These are phyloP conservation scores for Leccinum pseudoinsigne DNA, from an alignment of 1,284 basidiomycete genomes.

Conservation along the genomic window DNA sequence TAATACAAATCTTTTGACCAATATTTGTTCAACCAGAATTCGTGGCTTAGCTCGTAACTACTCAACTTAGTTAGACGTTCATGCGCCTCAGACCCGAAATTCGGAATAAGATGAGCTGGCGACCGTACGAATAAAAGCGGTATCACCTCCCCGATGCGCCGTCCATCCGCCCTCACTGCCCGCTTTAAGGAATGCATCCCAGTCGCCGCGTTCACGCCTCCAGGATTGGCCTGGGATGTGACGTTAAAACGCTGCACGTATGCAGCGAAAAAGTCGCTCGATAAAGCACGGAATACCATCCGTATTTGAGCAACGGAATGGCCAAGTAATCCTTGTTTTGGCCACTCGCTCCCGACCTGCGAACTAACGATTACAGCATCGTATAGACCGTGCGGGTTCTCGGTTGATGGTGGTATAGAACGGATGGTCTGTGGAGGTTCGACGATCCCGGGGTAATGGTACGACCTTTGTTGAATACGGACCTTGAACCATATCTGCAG, in stretches of 20 bases:
- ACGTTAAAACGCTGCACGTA: not conserved
- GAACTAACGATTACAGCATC: not conserved
- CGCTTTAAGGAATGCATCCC: not conserved
- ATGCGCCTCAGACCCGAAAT: not conserved
- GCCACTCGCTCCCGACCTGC: not conserved
- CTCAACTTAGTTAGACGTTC: not conserved
- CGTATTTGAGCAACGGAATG: not conserved
- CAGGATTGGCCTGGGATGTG: not conserved
- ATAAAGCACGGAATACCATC: not conserved
- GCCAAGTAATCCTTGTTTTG: not conserved
- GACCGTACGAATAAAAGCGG: not conserved
- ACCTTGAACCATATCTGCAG: constrained; percentile 11
- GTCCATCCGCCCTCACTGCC: not conserved
- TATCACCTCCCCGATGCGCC: not conserved
- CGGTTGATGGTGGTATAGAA: not conserved
- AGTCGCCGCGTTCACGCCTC: not conserved
- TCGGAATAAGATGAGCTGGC: not conserved
- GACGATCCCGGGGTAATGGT: not conserved
- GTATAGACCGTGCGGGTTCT: not conserved
- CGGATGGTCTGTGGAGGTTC: not conserved
- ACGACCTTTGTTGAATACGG: not conserved
- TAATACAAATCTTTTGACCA: constrained; percentile 5
- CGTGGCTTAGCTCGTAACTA: not conserved
- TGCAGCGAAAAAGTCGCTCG: not conserved
- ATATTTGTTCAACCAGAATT: constrained; percentile 8